Evolutionary conservation across 768 basidiomycete species (phyloP).

Genomic region (Mycena sanguinolenta): DNA sequence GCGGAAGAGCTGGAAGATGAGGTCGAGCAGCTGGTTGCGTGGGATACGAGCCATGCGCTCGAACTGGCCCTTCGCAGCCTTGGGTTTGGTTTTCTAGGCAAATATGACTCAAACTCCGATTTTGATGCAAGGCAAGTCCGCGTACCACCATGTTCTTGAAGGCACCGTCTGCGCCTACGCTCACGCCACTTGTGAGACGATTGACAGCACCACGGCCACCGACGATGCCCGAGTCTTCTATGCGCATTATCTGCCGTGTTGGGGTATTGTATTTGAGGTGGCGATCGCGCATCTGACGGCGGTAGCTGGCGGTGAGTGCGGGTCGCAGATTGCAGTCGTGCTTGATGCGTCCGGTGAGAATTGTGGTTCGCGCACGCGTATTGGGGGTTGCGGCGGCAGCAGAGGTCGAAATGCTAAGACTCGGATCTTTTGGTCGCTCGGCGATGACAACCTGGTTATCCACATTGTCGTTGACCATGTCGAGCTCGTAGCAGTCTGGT

Average conservation of each 20-base stretch:
- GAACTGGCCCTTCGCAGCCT: conserved; percentile 76
- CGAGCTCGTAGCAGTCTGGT: conserved; percentile 86
- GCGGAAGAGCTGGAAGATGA: conserved; percentile 83
- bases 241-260: conserved; percentile 74
- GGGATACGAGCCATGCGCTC: conserved; percentile 95
- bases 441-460: conserved; percentile 91
- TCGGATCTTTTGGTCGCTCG: conserved; percentile 79
- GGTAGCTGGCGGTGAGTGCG: conserved; percentile 74
- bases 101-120: conserved; percentile 24
- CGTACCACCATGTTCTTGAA: conserved; percentile 80
- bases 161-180: conserved; percentile 65
- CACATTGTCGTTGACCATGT: conserved; percentile 87
- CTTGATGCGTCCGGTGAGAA: conserved; percentile 83
- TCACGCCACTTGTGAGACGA: conserved; percentile 82
- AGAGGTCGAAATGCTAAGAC: conserved; percentile 51
- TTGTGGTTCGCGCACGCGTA: conserved; percentile 79
- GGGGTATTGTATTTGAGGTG: conserved; percentile 77
- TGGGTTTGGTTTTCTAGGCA: conserved; percentile 74
- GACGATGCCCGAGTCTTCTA: conserved; percentile 77
- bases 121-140: conserved; percentile 33
- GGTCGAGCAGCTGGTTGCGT: conserved; percentile 87
- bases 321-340: conserved; percentile 85
- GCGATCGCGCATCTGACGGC: conserved; percentile 79
- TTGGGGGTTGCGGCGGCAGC: conserved; percentile 60
- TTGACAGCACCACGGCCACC: conserved; percentile 84